A percentile compares a stretch with the other conserved stretches of the same genome.
phyloP scores from a whole-genome alignment of 2,329 filamentous ascomycete genomes.

The Alternaria ethzedia region DNA sequence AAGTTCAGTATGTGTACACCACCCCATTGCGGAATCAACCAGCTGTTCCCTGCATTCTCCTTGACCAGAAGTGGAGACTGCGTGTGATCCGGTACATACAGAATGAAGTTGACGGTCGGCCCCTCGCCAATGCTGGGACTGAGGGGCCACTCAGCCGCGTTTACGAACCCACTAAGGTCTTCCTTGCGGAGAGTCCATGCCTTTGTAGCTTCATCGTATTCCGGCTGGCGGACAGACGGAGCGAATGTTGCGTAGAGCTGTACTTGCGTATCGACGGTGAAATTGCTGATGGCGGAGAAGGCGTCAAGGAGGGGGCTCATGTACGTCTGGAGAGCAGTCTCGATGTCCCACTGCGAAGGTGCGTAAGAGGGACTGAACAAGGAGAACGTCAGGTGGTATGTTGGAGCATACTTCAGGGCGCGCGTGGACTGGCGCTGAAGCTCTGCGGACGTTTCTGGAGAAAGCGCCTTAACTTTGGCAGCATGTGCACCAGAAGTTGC shows the following conservation, averaged over 20 bases:
- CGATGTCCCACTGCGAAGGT: conserved; percentile 91
- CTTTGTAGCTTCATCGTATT: conserved; percentile 60
- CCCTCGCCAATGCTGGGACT: conserved; percentile 92
- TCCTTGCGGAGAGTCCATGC: conserved; percentile 78
- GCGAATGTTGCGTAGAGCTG: conserved; percentile 83
- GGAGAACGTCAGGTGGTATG: conserved; percentile 95
- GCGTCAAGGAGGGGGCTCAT: conserved; percentile 81
- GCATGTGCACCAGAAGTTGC: conserved; percentile 51
- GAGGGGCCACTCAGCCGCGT: conserved; percentile 96
- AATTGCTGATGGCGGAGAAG: conserved; percentile 85
- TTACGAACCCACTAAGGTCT: conserved; percentile 92
- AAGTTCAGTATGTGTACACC: conserved; percentile 73
- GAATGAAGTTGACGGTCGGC: conserved; percentile 93
- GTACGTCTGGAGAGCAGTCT: conserved; percentile 79
- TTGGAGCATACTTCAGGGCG: conserved; percentile 88
- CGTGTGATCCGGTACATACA: conserved; percentile 80
- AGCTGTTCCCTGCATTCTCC: conserved; percentile 71
- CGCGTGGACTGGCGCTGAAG: conserved; percentile 75
- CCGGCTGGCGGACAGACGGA: conserved; percentile 65
- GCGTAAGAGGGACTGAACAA: conserved; percentile 80
- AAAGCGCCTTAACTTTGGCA: conserved; percentile 60
- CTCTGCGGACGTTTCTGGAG: conserved; percentile 55
- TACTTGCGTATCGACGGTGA: conserved; percentile 94
- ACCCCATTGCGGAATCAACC: conserved; percentile 97
- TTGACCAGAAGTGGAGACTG: conserved; percentile 67